Evolutionary conservation across 345 rosid genomes (phyloP).

Genomic region (Salix viminalis): DNA sequence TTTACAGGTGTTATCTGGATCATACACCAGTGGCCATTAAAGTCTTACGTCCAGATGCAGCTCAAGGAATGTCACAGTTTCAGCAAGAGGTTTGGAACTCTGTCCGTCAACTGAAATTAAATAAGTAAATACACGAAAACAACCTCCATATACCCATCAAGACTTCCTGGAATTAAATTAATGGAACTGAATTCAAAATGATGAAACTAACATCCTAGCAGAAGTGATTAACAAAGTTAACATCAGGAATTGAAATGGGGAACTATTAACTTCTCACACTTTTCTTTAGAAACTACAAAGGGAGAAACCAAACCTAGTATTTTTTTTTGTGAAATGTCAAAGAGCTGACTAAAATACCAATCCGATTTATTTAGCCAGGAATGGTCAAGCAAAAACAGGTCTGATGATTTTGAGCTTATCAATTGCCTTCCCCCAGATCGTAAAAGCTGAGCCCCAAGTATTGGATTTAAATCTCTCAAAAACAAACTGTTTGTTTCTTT

Average conservation of each 20-base stretch:
- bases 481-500: neutral
- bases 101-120: neutral
- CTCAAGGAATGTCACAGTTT: slow-evolving; percentile 80
- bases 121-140: neutral
- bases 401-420: neutral
- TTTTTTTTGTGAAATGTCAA: neutral
- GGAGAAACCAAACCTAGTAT: neutral
- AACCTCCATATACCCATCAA: neutral
- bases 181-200: neutral
- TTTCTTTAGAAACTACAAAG: neutral
- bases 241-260: neutral
- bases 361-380: neutral
- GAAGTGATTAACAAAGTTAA: neutral
- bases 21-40: slow-evolving; percentile 77
- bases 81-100: slow-evolving; percentile 53
- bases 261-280: neutral
- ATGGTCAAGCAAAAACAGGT: neutral
- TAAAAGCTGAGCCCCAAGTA: neutral
- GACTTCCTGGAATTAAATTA: neutral
- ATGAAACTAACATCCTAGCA: neutral
- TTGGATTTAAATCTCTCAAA: neutral
- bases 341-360: neutral
- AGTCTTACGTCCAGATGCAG: slow-evolving; percentile 81
- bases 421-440: neutral
- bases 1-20: slow-evolving; percentile 54